Percentiles rank a stretch among this genome's conserved stretches.
These are phyloP conservation scores for Purshia tridentata DNA, from an alignment of 306 rosid genomes.

Conservation along the genomic window DNA sequence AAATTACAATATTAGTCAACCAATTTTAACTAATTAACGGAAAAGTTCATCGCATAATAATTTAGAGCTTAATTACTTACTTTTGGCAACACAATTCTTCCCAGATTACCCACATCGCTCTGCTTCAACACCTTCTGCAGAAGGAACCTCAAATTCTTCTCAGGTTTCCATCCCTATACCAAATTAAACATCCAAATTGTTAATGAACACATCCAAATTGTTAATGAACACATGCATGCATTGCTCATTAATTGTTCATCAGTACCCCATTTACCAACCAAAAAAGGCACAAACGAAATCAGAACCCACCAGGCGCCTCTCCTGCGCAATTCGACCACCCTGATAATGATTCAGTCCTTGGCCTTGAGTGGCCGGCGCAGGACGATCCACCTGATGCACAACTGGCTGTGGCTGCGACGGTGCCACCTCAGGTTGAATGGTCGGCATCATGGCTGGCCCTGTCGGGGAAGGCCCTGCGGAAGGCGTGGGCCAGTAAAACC, in stretches of 20 bases:
- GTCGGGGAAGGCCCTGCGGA: constrained; percentile 11
- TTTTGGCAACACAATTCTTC: constrained; percentile 92
- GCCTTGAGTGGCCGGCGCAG: constrained; percentile 28
- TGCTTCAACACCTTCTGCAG: constrained; percentile 95
- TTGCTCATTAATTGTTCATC: neutral
- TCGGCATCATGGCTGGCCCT: constrained; percentile 13
- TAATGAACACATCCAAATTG: neutral
- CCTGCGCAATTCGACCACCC: constrained; percentile 30
- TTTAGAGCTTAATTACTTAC: constrained; percentile 32
- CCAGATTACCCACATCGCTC: constrained; percentile 94
- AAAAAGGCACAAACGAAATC: neutral
- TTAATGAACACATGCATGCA: neutral
- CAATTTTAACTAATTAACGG: neutral
- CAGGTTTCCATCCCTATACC: constrained; percentile 85
- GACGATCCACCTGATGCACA: constrained; percentile 31
- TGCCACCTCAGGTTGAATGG: constrained; percentile 16
- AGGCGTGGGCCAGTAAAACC: constrained; percentile 80
- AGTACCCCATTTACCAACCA: no score
- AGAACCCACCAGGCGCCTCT: constrained; percentile 57
- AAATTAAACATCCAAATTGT: neutral
- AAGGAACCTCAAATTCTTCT: constrained; percentile 88
- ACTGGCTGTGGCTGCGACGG: neutral
- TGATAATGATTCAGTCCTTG: constrained; percentile 34
- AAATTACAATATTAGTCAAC: neutral
- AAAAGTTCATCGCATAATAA: neutral